Base-by-base conservation (phyloP, 2,329 filamentous ascomycete genomes). In the Penicillium sp. region DNA sequence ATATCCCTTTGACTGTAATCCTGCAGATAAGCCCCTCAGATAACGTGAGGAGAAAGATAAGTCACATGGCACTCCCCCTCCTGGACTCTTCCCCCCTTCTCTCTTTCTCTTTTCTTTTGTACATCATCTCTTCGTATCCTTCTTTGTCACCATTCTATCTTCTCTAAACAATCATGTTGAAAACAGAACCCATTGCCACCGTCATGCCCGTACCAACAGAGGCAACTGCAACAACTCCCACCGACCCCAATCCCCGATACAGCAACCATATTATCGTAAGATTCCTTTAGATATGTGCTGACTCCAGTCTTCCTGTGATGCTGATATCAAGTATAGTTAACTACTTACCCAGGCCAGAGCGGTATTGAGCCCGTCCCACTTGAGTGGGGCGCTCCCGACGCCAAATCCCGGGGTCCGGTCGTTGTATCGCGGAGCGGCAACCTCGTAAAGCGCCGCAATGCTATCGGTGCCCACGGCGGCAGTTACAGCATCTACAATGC, bases 401-500 rank as follows among this genome's bases (percentile, higher is more conserved):
- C 90, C 37, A 74, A 81, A 55, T 80, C 86, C 66, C 85, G 93
- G 74, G 94, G 93, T 1, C 93, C 93, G 5, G 89, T 97, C 47
- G 88, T 96, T 49, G 93, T 96, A 41, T 94, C 63, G 14, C 63
- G 67, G 22, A 71, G 67, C 35, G 65, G 63, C 9, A 67, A 67
- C 25, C 50, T 66, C 36, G 40, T 71, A n/a, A 70, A 74, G 61
- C 69, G 69, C 46, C 61, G 67, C 48, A 75, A 69, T 79, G 83
- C 84, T 43, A 84, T 88, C 69, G 85, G 84, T 66, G 87, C 85
- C 56, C 87, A 89, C 64, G 93, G 94, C 61, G 93, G 94, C 55
- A 97, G 91, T 5, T 97, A 99, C 73, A 91, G 90, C 59, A 93
- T 97, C 61, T 97, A 97, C 78, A 91, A 96, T 70, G 93, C 93